phyloP scores from a whole-genome alignment of 371 early-diverging fungal genomes.

The Fennellomyces sp. region DNA sequence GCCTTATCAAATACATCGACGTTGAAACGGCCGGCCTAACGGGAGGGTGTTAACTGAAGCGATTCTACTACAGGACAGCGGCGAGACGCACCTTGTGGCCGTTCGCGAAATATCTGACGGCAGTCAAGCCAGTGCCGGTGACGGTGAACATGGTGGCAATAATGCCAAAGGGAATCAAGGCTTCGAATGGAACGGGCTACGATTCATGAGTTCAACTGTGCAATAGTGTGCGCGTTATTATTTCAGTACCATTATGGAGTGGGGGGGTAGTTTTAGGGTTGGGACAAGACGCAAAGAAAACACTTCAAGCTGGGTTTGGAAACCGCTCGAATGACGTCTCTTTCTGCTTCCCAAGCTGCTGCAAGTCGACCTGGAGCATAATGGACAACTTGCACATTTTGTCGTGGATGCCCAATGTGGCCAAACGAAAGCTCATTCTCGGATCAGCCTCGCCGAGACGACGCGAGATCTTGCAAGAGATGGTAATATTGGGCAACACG shows the following conservation, averaged over 20 bases:
- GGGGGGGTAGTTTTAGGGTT: too few species aligned
- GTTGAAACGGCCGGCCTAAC: constrained; percentile 17
- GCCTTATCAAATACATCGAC: constrained; percentile 52
- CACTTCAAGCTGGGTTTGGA: too few species aligned
- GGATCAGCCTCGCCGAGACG: constrained; percentile 86
- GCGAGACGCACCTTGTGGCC: constrained; percentile 40
- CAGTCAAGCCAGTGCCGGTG: constrained; percentile 41
- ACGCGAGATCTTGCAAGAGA: constrained; percentile 69
- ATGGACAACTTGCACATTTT: too few species aligned
- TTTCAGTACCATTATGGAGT: too few species aligned
- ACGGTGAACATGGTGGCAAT: constrained; percentile 44
- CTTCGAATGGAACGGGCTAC: constrained; percentile 57
- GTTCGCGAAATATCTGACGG: constrained; percentile 42
- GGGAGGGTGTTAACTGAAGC: neutral
- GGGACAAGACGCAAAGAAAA: too few species aligned
- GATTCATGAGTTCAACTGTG: too few species aligned
- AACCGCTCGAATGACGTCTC: too few species aligned
- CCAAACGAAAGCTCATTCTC: constrained; percentile 61
- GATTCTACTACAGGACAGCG: neutral
- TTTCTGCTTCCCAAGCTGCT: too few species aligned
- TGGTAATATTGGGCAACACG: constrained; percentile 39
- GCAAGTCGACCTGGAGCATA: too few species aligned
- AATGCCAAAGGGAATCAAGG: constrained; percentile 49
- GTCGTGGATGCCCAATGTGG: constrained; percentile 8
- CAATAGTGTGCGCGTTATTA: too few species aligned